Evolutionary conservation across 345 rosid genomes (phyloP).

Genomic region (Clausena lansium): DNA sequence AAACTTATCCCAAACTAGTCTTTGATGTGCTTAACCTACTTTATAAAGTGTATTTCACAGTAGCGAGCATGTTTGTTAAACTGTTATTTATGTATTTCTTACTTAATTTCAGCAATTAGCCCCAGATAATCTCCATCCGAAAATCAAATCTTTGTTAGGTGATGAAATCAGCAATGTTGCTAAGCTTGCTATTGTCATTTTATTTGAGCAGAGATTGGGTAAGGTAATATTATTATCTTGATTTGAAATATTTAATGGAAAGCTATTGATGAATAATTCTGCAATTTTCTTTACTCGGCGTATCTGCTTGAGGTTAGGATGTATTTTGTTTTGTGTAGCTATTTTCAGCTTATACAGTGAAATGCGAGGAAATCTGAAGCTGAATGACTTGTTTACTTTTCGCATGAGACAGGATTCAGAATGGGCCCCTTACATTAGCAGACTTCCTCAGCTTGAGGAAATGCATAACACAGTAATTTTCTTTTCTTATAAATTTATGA

Average conservation of each 20-base stretch:
- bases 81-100: constrained; percentile 10
- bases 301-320: background rate
- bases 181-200: constrained; percentile 61
- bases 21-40: background rate
- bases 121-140: constrained; percentile 52
- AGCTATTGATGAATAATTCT: background rate
- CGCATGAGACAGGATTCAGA: constrained; percentile 50
- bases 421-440: constrained; percentile 69
- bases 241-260: constrained; percentile 2
- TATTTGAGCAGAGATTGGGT: constrained; percentile 48
- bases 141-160: constrained; percentile 36
- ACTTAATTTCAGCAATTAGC: constrained; percentile 58
- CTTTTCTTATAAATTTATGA: background rate
- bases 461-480: constrained; percentile 65
- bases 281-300: background rate
- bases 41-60: background rate
- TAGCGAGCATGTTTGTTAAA: constrained; percentile 12
- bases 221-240: constrained; percentile 35
- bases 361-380: background rate
- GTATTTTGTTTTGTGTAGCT: background rate
- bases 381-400: constrained; percentile 1
- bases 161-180: constrained; percentile 49
- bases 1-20: background rate
- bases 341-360: background rate
- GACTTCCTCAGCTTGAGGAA: constrained; percentile 61